Base-by-base conservation (phyloP, 192 early-diverging fungal species). In the Backusella psychrophila region DNA sequence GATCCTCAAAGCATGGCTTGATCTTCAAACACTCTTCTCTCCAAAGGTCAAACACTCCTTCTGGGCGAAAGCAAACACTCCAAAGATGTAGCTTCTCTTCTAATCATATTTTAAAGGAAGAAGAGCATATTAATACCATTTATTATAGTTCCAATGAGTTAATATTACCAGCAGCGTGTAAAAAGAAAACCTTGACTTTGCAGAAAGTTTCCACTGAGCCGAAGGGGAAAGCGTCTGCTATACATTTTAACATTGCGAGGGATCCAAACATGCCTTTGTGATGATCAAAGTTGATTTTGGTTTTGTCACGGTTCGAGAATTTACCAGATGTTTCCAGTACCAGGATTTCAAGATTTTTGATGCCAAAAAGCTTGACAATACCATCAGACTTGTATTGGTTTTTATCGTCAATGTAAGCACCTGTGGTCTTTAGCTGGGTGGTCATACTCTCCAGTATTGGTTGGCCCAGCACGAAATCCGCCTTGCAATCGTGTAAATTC, bases 231-330 rank as follows among this genome's bases (percentile, higher is more conserved):
- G 31, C 67, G 6, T 69, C 35, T 36, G 35, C 8, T 6, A 38
- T 36, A 1, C 3, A 35, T 38, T 69, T 69, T 38, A 69, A 36
- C 68, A 69, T 39, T 33, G 36, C 68, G 3, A 69, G 35, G 1
- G n/a, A 31, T 3, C 68, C 68, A 69, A 69, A 17, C 29, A 69
- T 31, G 36, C 35, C 68, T n/a, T 69, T 69, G n/a, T 69, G 68
- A 35, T 38, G 9, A 36, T 69, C 38, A 69, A 19, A 69, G 3
- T 21, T n/a, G 11, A n/a, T 14, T 69, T 69, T 69, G 29, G n/a
- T 19, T 38, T 36, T n/a, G n/a, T 39, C 36, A 7, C 3, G 7
- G 19, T n/a, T 69, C 2, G 15, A 8, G 17, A 69, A 69, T 17
- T 36, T 9, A 7, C 31, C 26, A 3, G 35, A 41, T 11, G 29